phyloP scores from a whole-genome alignment of 352 stramenopile species.

The Phytophthora pistaciae region DNA sequence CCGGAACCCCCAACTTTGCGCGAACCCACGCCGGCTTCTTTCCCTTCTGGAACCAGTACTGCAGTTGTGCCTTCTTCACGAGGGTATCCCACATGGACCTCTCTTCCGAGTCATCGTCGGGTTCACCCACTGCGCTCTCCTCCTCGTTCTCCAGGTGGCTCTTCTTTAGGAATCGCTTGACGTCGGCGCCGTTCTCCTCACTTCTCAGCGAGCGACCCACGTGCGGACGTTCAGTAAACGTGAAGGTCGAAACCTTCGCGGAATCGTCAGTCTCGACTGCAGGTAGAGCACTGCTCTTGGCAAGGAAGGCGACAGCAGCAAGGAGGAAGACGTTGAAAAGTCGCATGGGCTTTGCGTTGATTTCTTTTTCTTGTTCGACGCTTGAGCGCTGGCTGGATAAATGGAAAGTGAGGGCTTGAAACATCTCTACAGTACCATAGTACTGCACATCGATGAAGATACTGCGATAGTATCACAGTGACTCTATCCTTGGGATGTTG shows the following conservation, averaged over 20 bases:
- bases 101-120: background rate
- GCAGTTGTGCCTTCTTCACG: background rate
- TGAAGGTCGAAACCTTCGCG: background rate
- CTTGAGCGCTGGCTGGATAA: background rate
- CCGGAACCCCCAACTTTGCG: background rate
- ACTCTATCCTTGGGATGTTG: too few species aligned
- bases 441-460: background rate
- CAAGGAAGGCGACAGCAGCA: background rate
- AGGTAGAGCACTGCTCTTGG: background rate
- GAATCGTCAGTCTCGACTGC: background rate
- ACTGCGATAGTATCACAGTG: too few species aligned
- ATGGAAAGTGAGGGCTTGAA: background rate
- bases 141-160: too few species aligned
- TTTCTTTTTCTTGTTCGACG: background rate
- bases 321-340: background rate
- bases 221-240: constrained; percentile 8
- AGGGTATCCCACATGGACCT: background rate
- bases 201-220: background rate
- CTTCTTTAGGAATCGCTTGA: background rate
- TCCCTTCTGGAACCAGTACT: constrained; percentile 1
- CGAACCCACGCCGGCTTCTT: background rate
- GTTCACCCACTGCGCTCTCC: background rate
- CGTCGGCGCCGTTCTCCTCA: background rate
- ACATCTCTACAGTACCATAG: background rate
- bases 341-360: background rate